Evolutionary conservation across 2,329 filamentous ascomycete species (phyloP).

Genomic region (Mariannaea sp.): DNA sequence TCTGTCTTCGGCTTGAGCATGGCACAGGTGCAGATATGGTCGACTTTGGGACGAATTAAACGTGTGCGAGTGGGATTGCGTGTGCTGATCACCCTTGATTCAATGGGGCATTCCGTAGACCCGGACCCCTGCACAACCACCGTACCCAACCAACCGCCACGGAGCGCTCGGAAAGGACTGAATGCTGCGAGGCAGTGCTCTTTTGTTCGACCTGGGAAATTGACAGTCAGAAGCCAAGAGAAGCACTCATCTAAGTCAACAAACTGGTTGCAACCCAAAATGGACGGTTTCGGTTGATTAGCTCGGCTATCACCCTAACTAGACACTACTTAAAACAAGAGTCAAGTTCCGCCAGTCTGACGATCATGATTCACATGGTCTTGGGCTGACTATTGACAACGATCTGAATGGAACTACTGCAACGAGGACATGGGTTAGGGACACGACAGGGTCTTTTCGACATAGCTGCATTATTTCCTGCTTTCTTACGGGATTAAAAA

Average conservation of each 20-base stretch:
- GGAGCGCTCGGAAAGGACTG: constrained; percentile 20
- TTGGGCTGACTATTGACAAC: constrained; percentile 21
- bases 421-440: constrained; percentile 15
- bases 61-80: constrained; percentile 15
- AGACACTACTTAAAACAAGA: background rate
- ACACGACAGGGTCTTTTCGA: constrained; percentile 22
- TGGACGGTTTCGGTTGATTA: background rate
- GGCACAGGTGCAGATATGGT: constrained; percentile 26
- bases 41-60: constrained; percentile 31
- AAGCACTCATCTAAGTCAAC: too few relatives aligned
- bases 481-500: constrained; percentile 37
- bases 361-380: constrained; percentile 16
- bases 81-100: constrained; percentile 34
- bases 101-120: constrained; percentile 31
- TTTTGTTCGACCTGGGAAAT: background rate
- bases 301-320: constrained; percentile 1
- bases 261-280: too few relatives aligned
- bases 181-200: constrained; percentile 5
- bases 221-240: background rate
- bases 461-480: constrained; percentile 31
- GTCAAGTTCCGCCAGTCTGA: constrained; percentile 18
- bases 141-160: constrained; percentile 17
- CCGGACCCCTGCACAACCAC: constrained; percentile 11
- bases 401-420: constrained; percentile 23
- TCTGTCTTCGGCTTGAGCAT: constrained; percentile 23